Evolutionary conservation across 2,329 filamentous ascomycete genomes (phyloP), one percentile per base, ranked within the genome.

Genomic region (Monilinia fructigena): DNA sequence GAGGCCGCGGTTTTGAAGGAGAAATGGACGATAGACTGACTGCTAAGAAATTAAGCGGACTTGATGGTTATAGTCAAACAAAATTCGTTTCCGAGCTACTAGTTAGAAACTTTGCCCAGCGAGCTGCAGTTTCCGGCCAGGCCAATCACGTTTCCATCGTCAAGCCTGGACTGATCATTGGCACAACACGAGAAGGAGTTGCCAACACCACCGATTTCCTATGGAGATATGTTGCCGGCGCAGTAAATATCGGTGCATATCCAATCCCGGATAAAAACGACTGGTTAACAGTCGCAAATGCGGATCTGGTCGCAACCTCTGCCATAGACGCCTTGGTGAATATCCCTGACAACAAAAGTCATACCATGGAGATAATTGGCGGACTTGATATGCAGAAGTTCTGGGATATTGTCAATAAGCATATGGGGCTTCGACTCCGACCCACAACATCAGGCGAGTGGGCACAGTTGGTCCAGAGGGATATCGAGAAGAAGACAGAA

Each of bases 21-120:
- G 42, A 56, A 12, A 26, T 26, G n/a, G 42, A 56, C 38, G 53
- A 64, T 26, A 31, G 7, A 47, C 26, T 8, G 4, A 50, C 31
- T 3, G 40, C 62, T 1, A 28, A 3, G 16, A 64, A 20, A 35
- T 6, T 58, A 28, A 55, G 16, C 7, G 28, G 10, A 23, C 42
- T 59, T 52, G 96, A 91, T 1, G 93, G 93, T 11, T 97, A 97
- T 73, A 93, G 93, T 7, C 92, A 96, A 76, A 87, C 86, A 70
- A 97, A 97, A 78, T 97, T 92, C 92, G 89, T 80, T 42, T 79
- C 79, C 4, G 84, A 87, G 72, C 78, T 83, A 54, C 80, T 97
- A 53, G 85, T 92, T 28, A 47, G 52, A 35, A 52, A 42, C 10
- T 67, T 60, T 56, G 67, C 67, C 1, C 42, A 42, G 31, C 48